Evolutionary conservation across 345 rosid species (phyloP), one percentile per base, ranked within the genome.

Genomic region (Eucalyptus tenuipes): DNA sequence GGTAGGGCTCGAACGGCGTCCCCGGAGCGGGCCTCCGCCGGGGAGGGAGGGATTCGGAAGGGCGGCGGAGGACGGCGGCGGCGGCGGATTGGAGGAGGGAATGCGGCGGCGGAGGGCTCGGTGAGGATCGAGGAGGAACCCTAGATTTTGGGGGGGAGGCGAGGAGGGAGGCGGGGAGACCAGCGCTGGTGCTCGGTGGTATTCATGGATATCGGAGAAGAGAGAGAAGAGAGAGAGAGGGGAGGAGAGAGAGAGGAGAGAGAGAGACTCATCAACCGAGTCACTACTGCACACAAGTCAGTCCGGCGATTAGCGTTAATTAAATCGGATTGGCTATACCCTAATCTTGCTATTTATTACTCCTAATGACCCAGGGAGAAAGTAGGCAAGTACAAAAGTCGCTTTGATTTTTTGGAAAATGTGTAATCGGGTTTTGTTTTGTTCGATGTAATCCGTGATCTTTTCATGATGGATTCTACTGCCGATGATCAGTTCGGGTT

Each of bases 111-210:
- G 47, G 66, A 49, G 45, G 87, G 85, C 71, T n/a, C 86, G 29
- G 61, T 53, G 86, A 87, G 25, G 87, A 40, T 75, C 16, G 47
- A 75, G 84, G 57, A 52, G 87, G 90, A 93, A 92, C 92, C 94
- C 93, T 93, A 93, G 88, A 86, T 71, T 86, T 89, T 59, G 55
- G 90, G 88, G 55, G 47, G 86, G 2, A 50, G 90, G 66, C 42
- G 88, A 45, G 25, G 90, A 48, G 25, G 90, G 48, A 47, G 87
- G 31, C 24, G 48, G 71, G 29, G 86, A 55, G 33, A 49, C 33
- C 53, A n/a, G 50, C 49, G 55, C 27, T n/a, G 81, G 68, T 18
- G 87, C 45, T 20, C 47, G 84, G 29, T 75, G 84, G 84, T 20
- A 75, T 75, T 75, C 84, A 40, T 64, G 80, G 88, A 48, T 24